A percentile compares a stretch with the other conserved stretches of the same genome.
phyloP scores from a whole-genome alignment of 164 flowering plant species.

The Akebia trifoliata region DNA sequence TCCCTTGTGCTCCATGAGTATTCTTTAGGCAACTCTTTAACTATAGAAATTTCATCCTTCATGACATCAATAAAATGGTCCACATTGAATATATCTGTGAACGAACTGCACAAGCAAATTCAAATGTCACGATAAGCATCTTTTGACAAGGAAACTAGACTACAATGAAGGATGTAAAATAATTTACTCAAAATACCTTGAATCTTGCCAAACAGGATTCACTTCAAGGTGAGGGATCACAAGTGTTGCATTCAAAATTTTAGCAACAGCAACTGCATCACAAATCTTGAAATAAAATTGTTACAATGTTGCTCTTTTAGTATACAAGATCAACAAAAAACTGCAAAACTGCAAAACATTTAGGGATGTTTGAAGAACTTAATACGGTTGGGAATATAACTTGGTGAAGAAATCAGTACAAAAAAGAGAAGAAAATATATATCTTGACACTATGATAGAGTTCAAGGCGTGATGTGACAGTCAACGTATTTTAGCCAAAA shows the following conservation, averaged over 20 bases:
- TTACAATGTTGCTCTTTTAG: neutral
- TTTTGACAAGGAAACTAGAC: neutral
- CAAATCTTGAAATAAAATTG: slow-evolving; percentile 53
- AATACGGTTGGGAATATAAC: too few species aligned
- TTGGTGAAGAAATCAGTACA: too few species aligned
- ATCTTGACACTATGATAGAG: too few species aligned
- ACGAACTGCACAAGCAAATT: slow-evolving; percentile 59
- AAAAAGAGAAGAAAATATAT: too few species aligned
- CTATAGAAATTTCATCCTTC: slow-evolving; percentile 82
- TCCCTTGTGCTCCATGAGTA: slow-evolving; percentile 96
- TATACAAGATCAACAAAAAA: slow-evolving; percentile 2
- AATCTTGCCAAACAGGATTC: slow-evolving; percentile 96
- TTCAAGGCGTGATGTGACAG: too few species aligned
- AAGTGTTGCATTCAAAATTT: slow-evolving; percentile 94
- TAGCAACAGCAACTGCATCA: slow-evolving; percentile 98
- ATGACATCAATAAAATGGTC: slow-evolving; percentile 86
- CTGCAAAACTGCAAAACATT: neutral
- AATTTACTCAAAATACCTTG: slow-evolving; percentile 48
- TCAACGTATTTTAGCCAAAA: too few species aligned
- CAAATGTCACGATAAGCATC: slow-evolving; percentile 10
- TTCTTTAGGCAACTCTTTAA: slow-evolving; percentile 74
- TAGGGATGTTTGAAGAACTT: too few species aligned
- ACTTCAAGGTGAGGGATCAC: slow-evolving; percentile 92
- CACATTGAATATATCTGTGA: slow-evolving; percentile 89
- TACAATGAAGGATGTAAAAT: neutral